Base-by-base conservation (phyloP, 306 rosid species). In the Potentilla sterilis region DNA sequence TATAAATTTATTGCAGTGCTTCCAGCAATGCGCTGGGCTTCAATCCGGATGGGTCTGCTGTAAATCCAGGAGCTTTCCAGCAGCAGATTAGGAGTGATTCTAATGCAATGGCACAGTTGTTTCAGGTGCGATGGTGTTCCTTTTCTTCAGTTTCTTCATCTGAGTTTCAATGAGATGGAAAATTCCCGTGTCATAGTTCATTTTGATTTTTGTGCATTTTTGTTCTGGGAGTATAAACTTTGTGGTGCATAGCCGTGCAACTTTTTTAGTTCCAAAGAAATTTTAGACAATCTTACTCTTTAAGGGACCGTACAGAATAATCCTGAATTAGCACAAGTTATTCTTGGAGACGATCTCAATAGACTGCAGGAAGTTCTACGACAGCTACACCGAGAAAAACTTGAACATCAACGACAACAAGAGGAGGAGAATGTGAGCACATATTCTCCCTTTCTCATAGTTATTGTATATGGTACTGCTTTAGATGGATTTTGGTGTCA, bases 31-130 rank as follows among this genome's bases (percentile, higher is more conserved):
- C 79, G 49, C 66, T 95, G 86, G 78, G 96, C 72, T 77, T 92
- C 75, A 92, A 87, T 80, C 82, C 89, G 67, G 98, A 95, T 80
- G 98, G 98, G 38, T 95, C 99, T 81, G 97, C 97, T 66, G 88
- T 74, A 55, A 88, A 92, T 83, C 99, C 99, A 71, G 87, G 83
- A 76, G 93, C 97, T 81, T 86, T 92, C 82, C 99, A 95, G 88
- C 89, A 88, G 89, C 96, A 89, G 69, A 75, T 95, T 73, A 85
- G 89, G 81, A 84, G 77, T 46, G 96, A 90, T 83, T 80, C 97
- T 67, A 90, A 89, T 80, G 43, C 83, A 85, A 87, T 89, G 77
- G 89, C 86, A 34, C 92, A 82, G 73, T 81, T 92, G 72, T 89
- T 89, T 87, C 97, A 95, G 99, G 99, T 92, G 80, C 35, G 70